phyloP scores from a whole-genome alignment of 352 stramenopile genomes.

The Elongisporangium undulatum region DNA sequence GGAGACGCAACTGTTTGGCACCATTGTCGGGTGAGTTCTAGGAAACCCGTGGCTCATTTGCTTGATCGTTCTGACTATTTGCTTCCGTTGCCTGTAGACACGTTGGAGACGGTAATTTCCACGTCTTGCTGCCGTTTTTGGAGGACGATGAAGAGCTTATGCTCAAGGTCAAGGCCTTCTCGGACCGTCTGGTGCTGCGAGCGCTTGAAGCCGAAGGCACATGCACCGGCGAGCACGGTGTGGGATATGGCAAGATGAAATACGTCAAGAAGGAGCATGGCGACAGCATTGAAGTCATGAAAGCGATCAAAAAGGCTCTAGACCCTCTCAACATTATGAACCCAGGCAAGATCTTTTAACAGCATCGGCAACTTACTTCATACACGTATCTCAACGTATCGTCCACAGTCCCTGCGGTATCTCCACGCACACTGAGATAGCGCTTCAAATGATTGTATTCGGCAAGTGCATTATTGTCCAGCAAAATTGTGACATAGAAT shows the following conservation, averaged over 20 bases:
- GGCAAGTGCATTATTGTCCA: no score
- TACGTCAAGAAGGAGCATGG: conserved; percentile 92
- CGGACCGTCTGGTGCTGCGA: conserved; percentile 70
- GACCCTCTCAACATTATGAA: conserved; percentile 98
- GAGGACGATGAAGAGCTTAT: conserved; percentile 84
- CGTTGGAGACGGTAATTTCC: conserved; percentile 97
- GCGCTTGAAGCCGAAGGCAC: conserved; percentile 92
- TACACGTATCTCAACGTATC: no score
- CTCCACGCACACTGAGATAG: no score
- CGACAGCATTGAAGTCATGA: conserved; percentile 91
- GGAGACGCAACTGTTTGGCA: conserved; percentile 77
- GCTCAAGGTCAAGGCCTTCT: conserved; percentile 85
- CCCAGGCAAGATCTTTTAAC: conserved; percentile 95
- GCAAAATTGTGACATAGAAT: no score
- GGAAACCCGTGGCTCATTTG: neutral
- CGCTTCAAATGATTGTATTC: no score
- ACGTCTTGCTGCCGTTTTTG: conserved; percentile 94
- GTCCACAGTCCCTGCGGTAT: no score
- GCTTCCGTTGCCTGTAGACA: conserved; percentile 16
- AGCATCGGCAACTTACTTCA: neutral
- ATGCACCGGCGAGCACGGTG: conserved; percentile 97
- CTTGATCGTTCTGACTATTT: neutral
- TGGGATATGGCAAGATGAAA: conserved; percentile 94
- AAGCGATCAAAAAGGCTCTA: conserved; percentile 91
- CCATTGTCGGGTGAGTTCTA: conserved; percentile 75